A percentile compares a stretch with the other conserved stretches of the same genome.
These are phyloP conservation scores for Blyttiomyces sp. DNA, from an alignment of 371 early-diverging fungal genomes.

Conservation along the genomic window DNA sequence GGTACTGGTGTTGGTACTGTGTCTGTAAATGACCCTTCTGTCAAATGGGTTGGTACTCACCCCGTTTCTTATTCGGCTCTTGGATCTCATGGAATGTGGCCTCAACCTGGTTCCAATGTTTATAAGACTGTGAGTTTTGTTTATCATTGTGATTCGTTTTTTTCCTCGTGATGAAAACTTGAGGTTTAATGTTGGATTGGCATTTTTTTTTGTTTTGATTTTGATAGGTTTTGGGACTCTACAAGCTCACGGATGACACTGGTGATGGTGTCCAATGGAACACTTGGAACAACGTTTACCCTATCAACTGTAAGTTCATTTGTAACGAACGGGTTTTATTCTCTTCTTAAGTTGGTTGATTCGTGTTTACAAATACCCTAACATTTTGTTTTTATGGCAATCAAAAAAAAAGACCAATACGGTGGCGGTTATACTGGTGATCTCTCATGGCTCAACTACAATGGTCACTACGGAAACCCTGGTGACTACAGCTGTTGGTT, in stretches of 20 bases:
- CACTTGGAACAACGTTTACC: slow-evolving; percentile 12
- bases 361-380: too few species aligned
- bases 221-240: slow-evolving; percentile 1
- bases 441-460: slow-evolving; percentile 10
- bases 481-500: slow-evolving; percentile 6
- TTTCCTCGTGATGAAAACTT: too few species aligned
- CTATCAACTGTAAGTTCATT: slow-evolving; percentile 12
- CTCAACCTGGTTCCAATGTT: slow-evolving; percentile 3
- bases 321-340: too few species aligned
- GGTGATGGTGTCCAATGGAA: slow-evolving; percentile 12
- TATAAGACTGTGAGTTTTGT: slow-evolving; percentile 8
- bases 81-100: slow-evolving; percentile 17
- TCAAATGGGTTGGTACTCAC: slow-evolving; percentile 13
- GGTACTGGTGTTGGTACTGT: slow-evolving; percentile 2
- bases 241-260: slow-evolving; percentile 15
- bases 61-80: slow-evolving; percentile 12
- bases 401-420: not conserved
- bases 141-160: not conserved
- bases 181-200: too few species aligned
- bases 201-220: not conserved
- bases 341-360: too few species aligned
- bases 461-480: slow-evolving; percentile 14
- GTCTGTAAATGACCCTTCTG: not conserved
- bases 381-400: too few species aligned
- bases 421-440: slow-evolving; percentile 11